Evolutionary conservation across 192 early-diverging fungal species (phyloP), one percentile per base, ranked within the genome.

Genomic region (Allomyces javanicus): DNA sequence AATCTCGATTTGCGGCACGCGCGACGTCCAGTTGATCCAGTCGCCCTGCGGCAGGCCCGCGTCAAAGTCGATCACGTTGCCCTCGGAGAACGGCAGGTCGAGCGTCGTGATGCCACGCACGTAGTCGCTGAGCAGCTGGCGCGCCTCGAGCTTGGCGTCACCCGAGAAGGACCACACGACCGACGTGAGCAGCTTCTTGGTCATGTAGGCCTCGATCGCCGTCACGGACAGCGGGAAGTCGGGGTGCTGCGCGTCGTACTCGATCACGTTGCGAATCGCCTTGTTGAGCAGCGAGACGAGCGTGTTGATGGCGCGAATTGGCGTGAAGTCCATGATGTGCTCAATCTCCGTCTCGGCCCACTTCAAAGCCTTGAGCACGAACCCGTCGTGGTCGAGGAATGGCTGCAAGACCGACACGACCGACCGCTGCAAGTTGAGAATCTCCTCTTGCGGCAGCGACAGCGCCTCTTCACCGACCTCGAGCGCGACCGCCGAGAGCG

Each of bases 301-400:
- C 6, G 94, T 92, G 44, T 71, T 77, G 43, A 97, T 71, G 19
- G 83, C 93, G 12, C 92, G 86, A 70, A 87, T 85, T 1, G 74
- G 71, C 24, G 96, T 96, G 66, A 96, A 97, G 72, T 97, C 95
- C 97, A 99, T 99, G 62, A 99, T 87, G 63, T 99, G 97, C n/a
- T 89, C 86, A 27, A 94, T 73, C 4, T 58, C 50, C 17, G 72
- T 77, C 43, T 71, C 76, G 9, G 89, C 88, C 67, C 81, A 79
- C 10, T 77, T 80, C 25, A 98, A 69, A 1, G 87, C 80, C 21
- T 81, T 84, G 40, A 77, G 77, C 9, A 96, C 86, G 19, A 97
- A 74, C 19, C 89, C 88, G 26, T 88, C 87, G 12, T 77, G 72
- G 10, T 79, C 81, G 64, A 98, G 82, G 72, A 86, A 79, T n/a